Conservation (phyloP, 768 basidiomycete species). For the Lactarius pseudohatsudake region DNA sequence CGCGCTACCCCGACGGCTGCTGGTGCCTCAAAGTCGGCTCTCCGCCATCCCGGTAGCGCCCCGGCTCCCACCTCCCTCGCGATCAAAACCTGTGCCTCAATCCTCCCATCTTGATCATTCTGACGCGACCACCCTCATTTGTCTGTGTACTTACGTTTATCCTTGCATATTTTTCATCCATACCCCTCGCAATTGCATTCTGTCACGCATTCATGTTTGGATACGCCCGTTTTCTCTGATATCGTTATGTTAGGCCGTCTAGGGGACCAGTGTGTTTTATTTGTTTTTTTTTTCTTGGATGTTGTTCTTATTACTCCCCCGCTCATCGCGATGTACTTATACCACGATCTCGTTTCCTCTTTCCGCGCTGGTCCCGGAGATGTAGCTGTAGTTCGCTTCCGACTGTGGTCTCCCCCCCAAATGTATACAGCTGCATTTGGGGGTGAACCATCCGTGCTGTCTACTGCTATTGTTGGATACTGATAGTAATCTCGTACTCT, state of each 20-base stretch:
- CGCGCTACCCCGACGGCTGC: conserved; percentile 24
- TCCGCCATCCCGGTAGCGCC: conserved; percentile 3
- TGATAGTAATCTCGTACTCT: conserved; percentile 19
- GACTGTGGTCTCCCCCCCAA: neutral
- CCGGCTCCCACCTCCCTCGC: neutral
- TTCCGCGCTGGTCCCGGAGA: conserved; percentile 28
- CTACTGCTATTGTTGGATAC: conserved; percentile 12
- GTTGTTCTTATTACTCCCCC: neutral
- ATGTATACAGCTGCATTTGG: neutral
- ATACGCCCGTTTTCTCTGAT: conserved; percentile 11
- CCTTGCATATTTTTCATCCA: neutral
- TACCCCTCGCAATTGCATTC: conserved; percentile 2
- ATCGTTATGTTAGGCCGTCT: conserved; percentile 24
- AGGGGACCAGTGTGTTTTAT: conserved; percentile 24
- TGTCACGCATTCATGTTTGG: conserved; percentile 6
- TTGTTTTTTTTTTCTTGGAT: neutral
- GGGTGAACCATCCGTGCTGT: conserved; percentile 1
- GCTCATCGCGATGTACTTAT: conserved; percentile 11
- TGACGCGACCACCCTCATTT: neutral
- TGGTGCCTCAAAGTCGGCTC: conserved; percentile 29
- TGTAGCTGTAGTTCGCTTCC: conserved; percentile 24
- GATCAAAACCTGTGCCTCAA: neutral
- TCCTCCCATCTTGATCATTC: neutral
- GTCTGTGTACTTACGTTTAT: neutral
- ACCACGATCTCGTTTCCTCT: neutral